phyloP scores from a whole-genome alignment of 805 yeast species.

The Maudiozyma pseudohumilis region DNA sequence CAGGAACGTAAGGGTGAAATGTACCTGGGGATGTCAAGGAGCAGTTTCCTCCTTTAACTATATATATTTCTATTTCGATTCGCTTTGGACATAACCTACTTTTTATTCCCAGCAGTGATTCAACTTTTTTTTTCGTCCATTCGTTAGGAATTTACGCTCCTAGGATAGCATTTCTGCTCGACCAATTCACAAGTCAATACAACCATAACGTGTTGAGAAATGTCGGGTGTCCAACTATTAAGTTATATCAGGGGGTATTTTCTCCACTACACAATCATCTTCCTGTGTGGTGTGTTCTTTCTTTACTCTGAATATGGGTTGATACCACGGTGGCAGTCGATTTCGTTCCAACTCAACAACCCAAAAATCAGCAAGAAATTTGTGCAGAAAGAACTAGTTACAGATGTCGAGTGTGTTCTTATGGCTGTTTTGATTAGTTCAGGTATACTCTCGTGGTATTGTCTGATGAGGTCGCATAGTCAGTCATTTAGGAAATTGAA shows the following conservation, averaged over 20 bases:
- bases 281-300: constrained; percentile 10
- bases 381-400: constrained; percentile 15
- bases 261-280: constrained; percentile 9
- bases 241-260: constrained; percentile 8
- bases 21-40: no score
- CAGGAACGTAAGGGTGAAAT: no score
- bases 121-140: no score
- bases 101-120: no score
- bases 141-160: no score
- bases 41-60: no score
- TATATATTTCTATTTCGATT: no score
- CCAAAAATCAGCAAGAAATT: constrained; percentile 13
- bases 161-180: no score
- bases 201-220: no score
- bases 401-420: constrained; percentile 14
- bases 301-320: constrained; percentile 10
- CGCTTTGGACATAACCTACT: no score
- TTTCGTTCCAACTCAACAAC: constrained; percentile 10
- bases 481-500: constrained; percentile 1
- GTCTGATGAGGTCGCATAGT: constrained; percentile 9
- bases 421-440: constrained; percentile 10
- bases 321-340: constrained; percentile 11
- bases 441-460: constrained; percentile 10
- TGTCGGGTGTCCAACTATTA: not conserved
- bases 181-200: no score